A percentile compares a stretch with the other conserved stretches of the same genome.
Conservation (phyloP, 108 stramenopile species). For the Epithemia pelagica region DNA sequence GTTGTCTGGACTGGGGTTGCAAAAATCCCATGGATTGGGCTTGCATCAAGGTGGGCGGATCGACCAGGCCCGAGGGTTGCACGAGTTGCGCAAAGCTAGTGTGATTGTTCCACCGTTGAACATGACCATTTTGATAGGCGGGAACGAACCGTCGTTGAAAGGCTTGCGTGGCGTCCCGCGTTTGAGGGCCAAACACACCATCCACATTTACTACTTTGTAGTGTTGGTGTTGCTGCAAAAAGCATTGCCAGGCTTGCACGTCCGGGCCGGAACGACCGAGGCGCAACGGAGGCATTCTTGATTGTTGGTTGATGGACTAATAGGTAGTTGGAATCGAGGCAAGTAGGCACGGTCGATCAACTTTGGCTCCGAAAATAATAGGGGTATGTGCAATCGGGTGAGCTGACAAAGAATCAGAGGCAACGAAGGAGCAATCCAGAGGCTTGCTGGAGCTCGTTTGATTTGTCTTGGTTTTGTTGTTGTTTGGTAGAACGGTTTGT, state of each 20-base stretch:
- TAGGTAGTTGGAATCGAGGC: too few species aligned
- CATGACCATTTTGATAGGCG: too few species aligned
- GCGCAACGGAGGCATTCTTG: background rate
- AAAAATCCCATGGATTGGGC: background rate
- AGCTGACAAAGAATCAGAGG: too few species aligned
- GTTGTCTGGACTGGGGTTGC: too few species aligned
- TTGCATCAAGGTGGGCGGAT: background rate
- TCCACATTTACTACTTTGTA: background rate
- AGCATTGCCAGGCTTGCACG: background rate
- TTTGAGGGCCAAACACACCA: background rate
- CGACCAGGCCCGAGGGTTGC: background rate
- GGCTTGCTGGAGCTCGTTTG: too few species aligned
- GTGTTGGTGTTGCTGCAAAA: background rate
- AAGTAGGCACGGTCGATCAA: too few species aligned
- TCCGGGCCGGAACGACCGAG: background rate
- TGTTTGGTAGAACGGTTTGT: too few species aligned
- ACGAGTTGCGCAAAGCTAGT: background rate
- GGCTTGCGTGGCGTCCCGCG: background rate
- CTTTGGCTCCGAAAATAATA: too few species aligned
- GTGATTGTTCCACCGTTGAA: background rate
- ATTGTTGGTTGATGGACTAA: too few species aligned
- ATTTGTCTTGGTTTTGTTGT: too few species aligned
- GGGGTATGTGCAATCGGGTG: too few species aligned
- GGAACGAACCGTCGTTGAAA: background rate
- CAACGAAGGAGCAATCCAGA: too few species aligned